Evolutionary conservation across 2,329 filamentous ascomycete species (phyloP).

Genomic region (Aspergillaceae sp.): DNA sequence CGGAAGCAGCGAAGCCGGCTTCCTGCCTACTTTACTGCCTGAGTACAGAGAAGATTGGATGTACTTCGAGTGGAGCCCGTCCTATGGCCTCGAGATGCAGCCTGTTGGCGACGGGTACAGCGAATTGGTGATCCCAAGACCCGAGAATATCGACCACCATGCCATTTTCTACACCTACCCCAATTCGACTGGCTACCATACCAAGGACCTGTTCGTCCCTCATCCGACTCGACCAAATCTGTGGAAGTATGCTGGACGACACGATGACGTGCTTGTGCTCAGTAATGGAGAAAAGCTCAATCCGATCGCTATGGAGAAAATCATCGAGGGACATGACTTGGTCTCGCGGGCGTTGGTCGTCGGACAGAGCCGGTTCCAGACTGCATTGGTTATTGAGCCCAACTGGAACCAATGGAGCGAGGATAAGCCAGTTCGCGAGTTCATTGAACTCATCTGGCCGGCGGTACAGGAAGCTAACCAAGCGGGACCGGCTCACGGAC

Average conservation of each 20-base stretch:
- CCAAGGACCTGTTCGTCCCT: conserved; percentile 31
- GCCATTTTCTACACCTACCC: conserved; percentile 30
- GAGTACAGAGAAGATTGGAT: conserved; percentile 20
- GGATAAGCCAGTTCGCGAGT: conserved; percentile 5
- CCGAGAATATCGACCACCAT: conserved; percentile 11
- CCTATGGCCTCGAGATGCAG: conserved; percentile 22
- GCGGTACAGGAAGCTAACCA: conserved; percentile 38
- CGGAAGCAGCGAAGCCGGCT: conserved; percentile 11
- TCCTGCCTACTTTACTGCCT: conserved; percentile 6
- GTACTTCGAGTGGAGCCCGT: conserved; percentile 27
- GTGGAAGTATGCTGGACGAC: conserved; percentile 25
- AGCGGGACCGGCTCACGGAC: conserved; percentile 32
- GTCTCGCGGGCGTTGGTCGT: conserved; percentile 28
- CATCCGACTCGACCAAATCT: conserved; percentile 30
- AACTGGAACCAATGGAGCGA: conserved; percentile 7
- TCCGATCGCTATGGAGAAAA: conserved; percentile 33
- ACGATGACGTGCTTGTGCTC: conserved; percentile 40
- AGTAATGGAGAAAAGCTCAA: conserved; percentile 41
- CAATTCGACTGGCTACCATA: conserved; percentile 26
- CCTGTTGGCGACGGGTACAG: conserved; percentile 14
- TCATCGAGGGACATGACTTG: conserved; percentile 27
- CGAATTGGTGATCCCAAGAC: conserved; percentile 17
- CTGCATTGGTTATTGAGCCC: conserved; percentile 33
- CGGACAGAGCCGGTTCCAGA: conserved; percentile 28
- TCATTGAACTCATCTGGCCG: conserved; percentile 40